Conservation (phyloP, 129 eudicot genomes). For the Mikania micrantha region DNA sequence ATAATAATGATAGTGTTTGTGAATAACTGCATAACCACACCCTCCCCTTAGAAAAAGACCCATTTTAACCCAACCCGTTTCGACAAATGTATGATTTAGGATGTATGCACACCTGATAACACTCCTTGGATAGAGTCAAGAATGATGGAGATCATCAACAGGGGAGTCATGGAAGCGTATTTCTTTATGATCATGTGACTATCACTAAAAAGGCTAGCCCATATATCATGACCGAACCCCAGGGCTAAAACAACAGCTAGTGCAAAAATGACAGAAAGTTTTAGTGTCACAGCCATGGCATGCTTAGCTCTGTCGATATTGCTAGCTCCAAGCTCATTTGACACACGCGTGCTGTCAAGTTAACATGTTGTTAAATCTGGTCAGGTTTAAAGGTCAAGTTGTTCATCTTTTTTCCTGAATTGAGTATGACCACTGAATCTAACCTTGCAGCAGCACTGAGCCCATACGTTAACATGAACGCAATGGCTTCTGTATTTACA, state of each 20-base stretch:
- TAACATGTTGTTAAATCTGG: not conserved
- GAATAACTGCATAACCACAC: not conserved
- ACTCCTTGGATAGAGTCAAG: conserved; percentile 72
- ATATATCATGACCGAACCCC: conserved; percentile 49
- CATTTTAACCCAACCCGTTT: not conserved
- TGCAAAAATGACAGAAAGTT: conserved; percentile 49
- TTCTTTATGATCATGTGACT: conserved; percentile 39
- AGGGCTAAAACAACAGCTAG: conserved; percentile 41
- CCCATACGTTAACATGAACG: conserved; percentile 65
- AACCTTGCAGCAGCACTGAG: conserved; percentile 92
- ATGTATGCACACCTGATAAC: conserved; percentile 56
- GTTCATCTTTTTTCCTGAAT: no score
- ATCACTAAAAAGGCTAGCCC: conserved; percentile 72
- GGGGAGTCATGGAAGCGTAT: conserved; percentile 60
- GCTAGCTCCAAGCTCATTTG: conserved; percentile 83
- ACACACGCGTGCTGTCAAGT: conserved; percentile 67
- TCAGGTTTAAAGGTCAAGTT: not conserved
- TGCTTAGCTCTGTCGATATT: conserved; percentile 49
- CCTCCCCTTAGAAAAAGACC: not conserved
- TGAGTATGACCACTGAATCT: conserved; percentile 2
- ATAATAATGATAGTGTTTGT: not conserved
- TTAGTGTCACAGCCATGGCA: conserved; percentile 58
- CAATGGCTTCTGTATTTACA: conserved; percentile 69
- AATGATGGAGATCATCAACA: conserved; percentile 44
- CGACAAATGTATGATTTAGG: not conserved